These are phyloP conservation scores for Mycosphaerella sp. DNA, from an alignment of 2,329 filamentous ascomycete species.

Conservation along the genomic window DNA sequence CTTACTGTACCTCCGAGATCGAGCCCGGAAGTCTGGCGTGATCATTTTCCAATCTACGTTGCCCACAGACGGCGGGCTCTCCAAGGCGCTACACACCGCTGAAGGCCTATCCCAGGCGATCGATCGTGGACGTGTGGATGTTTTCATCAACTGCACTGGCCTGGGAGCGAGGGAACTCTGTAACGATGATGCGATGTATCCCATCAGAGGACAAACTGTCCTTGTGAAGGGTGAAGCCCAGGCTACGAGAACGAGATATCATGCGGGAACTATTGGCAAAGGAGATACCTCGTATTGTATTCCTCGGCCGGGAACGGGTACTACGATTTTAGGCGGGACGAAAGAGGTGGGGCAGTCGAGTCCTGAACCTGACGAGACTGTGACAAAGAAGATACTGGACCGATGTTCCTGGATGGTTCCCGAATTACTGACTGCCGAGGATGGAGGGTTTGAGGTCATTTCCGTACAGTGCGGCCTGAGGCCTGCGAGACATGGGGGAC, in stretches of 20 bases:
- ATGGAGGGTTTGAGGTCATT: conserved; percentile 40
- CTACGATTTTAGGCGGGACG: conserved; percentile 42
- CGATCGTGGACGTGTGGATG: conserved; percentile 17
- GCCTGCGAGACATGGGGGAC: conserved; percentile 40
- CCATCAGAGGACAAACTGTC: conserved; percentile 43
- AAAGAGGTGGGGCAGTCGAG: conserved; percentile 38
- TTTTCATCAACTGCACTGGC: conserved; percentile 41
- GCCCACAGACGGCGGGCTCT: conserved; percentile 28
- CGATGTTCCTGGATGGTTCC: conserved; percentile 33
- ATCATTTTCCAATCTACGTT: conserved; percentile 28
- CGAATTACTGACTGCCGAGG: conserved; percentile 31
- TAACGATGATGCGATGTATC: conserved; percentile 34
- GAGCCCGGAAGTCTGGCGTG: conserved; percentile 26
- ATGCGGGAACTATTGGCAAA: conserved; percentile 24
- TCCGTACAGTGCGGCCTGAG: conserved; percentile 40
- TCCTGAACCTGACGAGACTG: conserved; percentile 28
- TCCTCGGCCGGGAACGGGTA: conserved; percentile 37
- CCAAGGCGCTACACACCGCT: conserved; percentile 27
- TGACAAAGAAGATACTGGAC: conserved; percentile 36
- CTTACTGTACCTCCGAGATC: conserved; percentile 33
- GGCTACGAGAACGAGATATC: conserved; percentile 27
- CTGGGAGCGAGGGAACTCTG: conserved; percentile 37
- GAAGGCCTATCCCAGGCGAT: conserved; percentile 18
- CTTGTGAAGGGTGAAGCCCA: conserved; percentile 40
- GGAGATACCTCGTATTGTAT: conserved; percentile 37